Percentiles rank a stretch among this genome's conserved stretches.
Evolutionary conservation across 768 basidiomycete genomes (phyloP).

Genomic region (Amanita phalloides): DNA sequence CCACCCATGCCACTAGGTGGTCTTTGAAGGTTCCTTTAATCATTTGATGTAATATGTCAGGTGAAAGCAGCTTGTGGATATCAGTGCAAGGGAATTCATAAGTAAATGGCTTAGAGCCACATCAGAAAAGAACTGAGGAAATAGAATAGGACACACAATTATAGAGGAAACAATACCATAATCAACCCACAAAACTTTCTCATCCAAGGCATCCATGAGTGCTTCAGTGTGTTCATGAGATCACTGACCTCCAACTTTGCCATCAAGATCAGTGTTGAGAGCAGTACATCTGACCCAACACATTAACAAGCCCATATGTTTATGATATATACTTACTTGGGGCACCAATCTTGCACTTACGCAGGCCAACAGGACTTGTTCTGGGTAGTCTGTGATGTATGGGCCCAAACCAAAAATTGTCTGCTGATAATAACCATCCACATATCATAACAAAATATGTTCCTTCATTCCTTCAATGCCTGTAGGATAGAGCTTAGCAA

Average conservation of each 20-base stretch:
- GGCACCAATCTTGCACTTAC: constrained; percentile 14
- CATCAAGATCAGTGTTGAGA: background rate
- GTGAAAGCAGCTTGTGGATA: constrained; percentile 22
- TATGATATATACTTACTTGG: background rate
- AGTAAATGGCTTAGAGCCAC: constrained; percentile 14
- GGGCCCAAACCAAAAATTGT: constrained; percentile 22
- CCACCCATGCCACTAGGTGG: constrained; percentile 18
- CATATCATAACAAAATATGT: background rate
- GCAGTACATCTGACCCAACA: background rate
- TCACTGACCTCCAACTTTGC: constrained; percentile 3
- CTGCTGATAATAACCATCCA: constrained; percentile 16
- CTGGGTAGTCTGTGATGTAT: constrained; percentile 30
- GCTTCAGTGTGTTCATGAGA: background rate
- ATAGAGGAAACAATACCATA: constrained; percentile 4
- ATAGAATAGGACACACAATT: no score
- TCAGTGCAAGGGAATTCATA: constrained; percentile 19
- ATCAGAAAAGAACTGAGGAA: no score
- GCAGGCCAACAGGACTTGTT: constrained; percentile 15
- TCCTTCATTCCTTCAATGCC: background rate
- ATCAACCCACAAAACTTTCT: background rate
- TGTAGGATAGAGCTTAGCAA: background rate
- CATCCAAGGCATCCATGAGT: background rate
- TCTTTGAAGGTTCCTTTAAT: constrained; percentile 11
- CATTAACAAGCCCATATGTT: background rate
- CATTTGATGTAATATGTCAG: constrained; percentile 9